Evolutionary conservation across 2,329 filamentous ascomycete genomes (phyloP), one percentile per base, ranked within the genome.

Genomic region (Stagonosporopsis tanaceti): DNA sequence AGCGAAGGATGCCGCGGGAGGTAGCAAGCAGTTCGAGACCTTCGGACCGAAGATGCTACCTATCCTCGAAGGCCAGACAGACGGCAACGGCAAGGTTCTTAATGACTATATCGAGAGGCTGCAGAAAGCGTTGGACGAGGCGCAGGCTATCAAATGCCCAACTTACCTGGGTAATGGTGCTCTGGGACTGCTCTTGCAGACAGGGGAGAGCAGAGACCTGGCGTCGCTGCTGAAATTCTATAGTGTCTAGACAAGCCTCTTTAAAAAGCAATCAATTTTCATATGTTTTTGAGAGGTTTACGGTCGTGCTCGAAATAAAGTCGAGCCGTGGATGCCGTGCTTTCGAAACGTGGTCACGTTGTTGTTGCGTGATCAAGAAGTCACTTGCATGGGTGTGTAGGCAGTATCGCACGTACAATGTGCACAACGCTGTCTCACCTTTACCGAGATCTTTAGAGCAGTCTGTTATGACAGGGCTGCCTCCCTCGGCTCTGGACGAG

Each of bases 1-100:
- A 20, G 73, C 70, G 1, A 68, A 69, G 11, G 74, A 76, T 38
- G 75, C 75, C 1, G 75, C 76, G 3, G 76, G 76, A 25, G 74
- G 73, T 2, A 77, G 75, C 50, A 59, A 58, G 8, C 71, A 74
- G 60, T 77, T 77, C 48, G 70, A 71, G 42, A 60, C 68, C 2
- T 65, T 61, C 20, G 75, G 73, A 0, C 59, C 60, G 7, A 70
- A 71, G 53, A 70, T 76, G 64, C 71, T 77, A 45, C 52, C 66
- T 1, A 61, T 72, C 9, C 41, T 77, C 39, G 71, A 72, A 9
- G 74, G 73, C 0, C 65, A 71, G 41, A 61, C 62, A 14, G 61
- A 63, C 28, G 61, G 58, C 0, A 62, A 53, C 9, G 63, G 55
- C 3, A 63, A 56, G n/a, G 61, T 61, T 3, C 47, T 75, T 6